phyloP scores from a whole-genome alignment of 768 basidiomycete species.

The Phylloporus sp. region DNA sequence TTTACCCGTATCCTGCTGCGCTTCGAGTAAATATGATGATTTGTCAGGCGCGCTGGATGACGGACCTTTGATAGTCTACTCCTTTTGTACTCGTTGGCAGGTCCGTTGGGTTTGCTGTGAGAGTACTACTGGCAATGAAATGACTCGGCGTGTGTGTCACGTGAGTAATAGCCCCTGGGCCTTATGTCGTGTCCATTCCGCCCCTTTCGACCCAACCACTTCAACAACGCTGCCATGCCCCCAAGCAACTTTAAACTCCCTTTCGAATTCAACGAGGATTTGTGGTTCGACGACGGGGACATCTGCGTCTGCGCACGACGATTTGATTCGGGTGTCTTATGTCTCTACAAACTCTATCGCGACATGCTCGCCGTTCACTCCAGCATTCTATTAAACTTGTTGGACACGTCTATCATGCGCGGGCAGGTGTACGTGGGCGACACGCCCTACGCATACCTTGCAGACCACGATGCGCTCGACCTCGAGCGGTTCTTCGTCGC shows the following conservation, averaged over 20 bases:
- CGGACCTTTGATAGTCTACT: too few species aligned
- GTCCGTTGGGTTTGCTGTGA: too few species aligned
- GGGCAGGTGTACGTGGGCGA: neutral
- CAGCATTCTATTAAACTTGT: neutral
- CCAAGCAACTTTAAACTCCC: neutral
- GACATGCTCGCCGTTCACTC: constrained; percentile 4
- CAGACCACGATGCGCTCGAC: constrained; percentile 3
- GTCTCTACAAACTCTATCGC: constrained; percentile 7
- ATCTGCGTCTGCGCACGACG: constrained; percentile 1
- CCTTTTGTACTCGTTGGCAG: too few species aligned
- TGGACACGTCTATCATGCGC: neutral
- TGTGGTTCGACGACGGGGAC: constrained; percentile 9
- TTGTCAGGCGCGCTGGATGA: too few species aligned
- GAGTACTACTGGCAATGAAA: too few species aligned
- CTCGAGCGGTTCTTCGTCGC: constrained; percentile 5
- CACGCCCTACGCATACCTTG: neutral
- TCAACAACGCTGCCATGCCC: neutral
- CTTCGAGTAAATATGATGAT: too few species aligned
- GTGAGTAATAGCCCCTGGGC: too few species aligned
- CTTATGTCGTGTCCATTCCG: too few species aligned
- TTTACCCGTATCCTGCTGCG: too few species aligned
- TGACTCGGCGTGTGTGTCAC: too few species aligned
- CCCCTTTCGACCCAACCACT: neutral
- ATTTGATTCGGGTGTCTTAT: constrained; percentile 1
- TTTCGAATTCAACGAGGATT: neutral